Percentiles rank a stretch among this genome's conserved stretches.
Conservation (phyloP, 352 stramenopile species). For the Hyaloperonospora brassicae region DNA sequence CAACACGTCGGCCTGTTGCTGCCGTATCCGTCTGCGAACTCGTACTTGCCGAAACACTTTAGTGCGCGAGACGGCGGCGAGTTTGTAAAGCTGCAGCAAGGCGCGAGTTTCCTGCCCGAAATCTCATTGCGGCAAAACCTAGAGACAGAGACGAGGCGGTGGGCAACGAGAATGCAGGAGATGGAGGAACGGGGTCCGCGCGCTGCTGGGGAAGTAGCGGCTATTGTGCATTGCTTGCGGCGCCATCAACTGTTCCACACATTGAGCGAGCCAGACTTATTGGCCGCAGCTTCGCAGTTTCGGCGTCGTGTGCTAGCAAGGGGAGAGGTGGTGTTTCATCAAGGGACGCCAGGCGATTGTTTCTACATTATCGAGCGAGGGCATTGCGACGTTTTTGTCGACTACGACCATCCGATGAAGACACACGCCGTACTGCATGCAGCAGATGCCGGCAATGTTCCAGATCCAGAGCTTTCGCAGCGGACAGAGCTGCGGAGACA, state of each 20-base stretch:
- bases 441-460: constrained; percentile 8
- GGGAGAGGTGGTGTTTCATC: constrained; percentile 81
- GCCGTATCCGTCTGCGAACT: constrained; percentile 77
- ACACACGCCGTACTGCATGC: constrained; percentile 28
- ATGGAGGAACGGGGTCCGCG: constrained; percentile 24
- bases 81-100: constrained; percentile 76
- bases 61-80: constrained; percentile 37
- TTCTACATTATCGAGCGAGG: constrained; percentile 79
- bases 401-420: constrained; percentile 63
- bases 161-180: constrained; percentile 28
- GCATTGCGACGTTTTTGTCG: constrained; percentile 76
- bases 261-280: constrained; percentile 57
- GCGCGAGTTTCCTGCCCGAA: constrained; percentile 58
- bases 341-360: constrained; percentile 60
- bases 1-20: constrained; percentile 71
- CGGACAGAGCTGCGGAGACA: constrained; percentile 39
- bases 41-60: constrained; percentile 85
- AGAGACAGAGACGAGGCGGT: constrained; percentile 24
- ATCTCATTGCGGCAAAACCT: constrained; percentile 51
- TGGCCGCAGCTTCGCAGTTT: constrained; percentile 47
- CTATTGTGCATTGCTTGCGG: constrained; percentile 60
- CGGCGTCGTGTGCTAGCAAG: constrained; percentile 42
- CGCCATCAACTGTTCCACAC: constrained; percentile 79
- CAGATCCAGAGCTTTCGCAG: constrained; percentile 12
- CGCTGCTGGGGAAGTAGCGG: constrained; percentile 26